Conservation (phyloP, 1,284 basidiomycete species). For the Trichosporon sp. region DNA sequence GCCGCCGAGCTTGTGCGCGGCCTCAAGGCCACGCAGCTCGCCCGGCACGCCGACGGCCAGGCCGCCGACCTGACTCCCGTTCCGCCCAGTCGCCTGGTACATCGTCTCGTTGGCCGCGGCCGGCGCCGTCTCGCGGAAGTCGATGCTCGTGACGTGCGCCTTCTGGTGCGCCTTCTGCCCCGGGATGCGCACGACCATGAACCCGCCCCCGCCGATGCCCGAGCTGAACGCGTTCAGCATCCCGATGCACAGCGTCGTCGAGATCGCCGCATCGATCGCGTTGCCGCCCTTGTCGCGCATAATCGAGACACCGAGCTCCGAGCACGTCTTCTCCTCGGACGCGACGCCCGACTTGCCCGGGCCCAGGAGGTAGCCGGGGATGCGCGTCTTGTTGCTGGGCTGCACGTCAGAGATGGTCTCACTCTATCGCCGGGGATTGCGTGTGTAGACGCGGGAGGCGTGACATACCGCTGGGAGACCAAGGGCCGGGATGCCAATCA, state of each 20-base stretch:
- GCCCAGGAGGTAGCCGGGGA: neutral
- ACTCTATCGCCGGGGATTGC: neutral
- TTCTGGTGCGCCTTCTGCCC: constrained; percentile 24
- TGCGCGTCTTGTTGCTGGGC: neutral
- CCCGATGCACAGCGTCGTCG: constrained; percentile 48
- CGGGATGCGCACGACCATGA: constrained; percentile 15
- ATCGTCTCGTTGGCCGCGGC: constrained; percentile 46
- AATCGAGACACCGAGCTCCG: constrained; percentile 7
- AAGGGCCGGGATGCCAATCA: neutral
- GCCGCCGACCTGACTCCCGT: constrained; percentile 57
- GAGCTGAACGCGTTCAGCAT: constrained; percentile 48
- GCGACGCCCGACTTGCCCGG: neutral
- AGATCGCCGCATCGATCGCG: constrained; percentile 24
- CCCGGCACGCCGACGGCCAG: constrained; percentile 76
- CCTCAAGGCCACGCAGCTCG: constrained; percentile 62
- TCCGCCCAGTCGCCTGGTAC: constrained; percentile 5
- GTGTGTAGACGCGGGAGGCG: too few relatives aligned
- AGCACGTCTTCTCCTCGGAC: constrained; percentile 6
- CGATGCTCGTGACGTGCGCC: constrained; percentile 41
- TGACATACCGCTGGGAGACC: neutral
- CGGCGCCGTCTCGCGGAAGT: constrained; percentile 51
- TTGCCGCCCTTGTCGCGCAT: constrained; percentile 7
- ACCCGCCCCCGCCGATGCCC: constrained; percentile 45
- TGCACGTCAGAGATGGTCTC: neutral
- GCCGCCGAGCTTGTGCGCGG: constrained; percentile 61